These are phyloP conservation scores for Fusarium sororula DNA, from an alignment of 2,329 filamentous ascomycete genomes.

Conservation along the genomic window DNA sequence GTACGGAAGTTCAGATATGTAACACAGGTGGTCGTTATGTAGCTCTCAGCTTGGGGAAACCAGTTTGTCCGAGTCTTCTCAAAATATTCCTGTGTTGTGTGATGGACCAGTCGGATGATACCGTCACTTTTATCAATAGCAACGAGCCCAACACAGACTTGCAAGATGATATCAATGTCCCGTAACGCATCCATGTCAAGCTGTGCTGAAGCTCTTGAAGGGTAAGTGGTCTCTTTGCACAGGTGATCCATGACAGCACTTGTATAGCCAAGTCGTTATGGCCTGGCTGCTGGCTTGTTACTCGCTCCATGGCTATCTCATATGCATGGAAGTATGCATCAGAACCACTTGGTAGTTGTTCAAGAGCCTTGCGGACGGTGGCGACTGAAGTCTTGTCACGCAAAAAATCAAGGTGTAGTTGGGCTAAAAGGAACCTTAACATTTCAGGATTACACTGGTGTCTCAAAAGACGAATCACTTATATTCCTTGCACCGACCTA, in stretches of 20 bases:
- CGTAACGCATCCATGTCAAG: conserved; percentile 49
- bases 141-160: conserved; percentile 53
- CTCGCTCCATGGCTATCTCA: conserved; percentile 50
- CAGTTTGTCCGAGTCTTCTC: conserved; percentile 38
- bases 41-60: conserved; percentile 44
- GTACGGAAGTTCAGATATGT: conserved; percentile 45
- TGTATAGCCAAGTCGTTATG: conserved; percentile 47
- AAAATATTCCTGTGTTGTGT: conserved; percentile 56
- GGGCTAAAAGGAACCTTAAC: conserved; percentile 22
- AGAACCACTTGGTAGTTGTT: conserved; percentile 34
- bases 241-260: conserved; percentile 52
- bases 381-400: background rate
- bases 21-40: conserved; percentile 46
- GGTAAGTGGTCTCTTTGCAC: conserved; percentile 45
- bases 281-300: conserved; percentile 47
- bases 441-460: too few relatives aligned
- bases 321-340: conserved; percentile 51
- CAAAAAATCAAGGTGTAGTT: conserved; percentile 12
- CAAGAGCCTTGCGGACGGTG: conserved; percentile 44
- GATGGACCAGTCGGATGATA: conserved; percentile 54
- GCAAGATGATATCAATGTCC: conserved; percentile 44
- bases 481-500: conserved; percentile 29
- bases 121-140: conserved; percentile 49
- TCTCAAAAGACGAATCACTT: background rate
- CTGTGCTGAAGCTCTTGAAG: conserved; percentile 49